Evolutionary conservation across 768 basidiomycete genomes (phyloP), one percentile per base, ranked within the genome.

Genomic region (Boletus tylopilopsis): DNA sequence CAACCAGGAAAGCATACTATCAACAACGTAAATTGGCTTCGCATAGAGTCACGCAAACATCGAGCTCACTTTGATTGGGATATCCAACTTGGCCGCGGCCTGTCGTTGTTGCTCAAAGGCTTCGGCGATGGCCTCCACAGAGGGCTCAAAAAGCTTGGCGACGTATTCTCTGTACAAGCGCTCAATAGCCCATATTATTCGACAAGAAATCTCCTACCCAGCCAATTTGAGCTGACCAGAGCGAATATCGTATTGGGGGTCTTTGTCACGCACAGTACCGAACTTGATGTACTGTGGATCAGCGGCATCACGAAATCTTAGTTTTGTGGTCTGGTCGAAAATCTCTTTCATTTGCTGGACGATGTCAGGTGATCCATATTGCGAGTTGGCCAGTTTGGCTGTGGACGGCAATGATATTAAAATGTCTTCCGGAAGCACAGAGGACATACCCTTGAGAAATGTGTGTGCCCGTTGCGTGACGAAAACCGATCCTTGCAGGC

Each of bases 1-100:
- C 78, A 2, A 80, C 76, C 2, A 83, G 69, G 37, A 77, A 71
- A 15, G 73, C 68, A 15, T 67, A 41, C 68, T 68, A 35, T 36
- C 18, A 12, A 36, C 8, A 30, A 6, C 16, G 6, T 12, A 33
- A 29, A 56, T 16, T 40, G 33, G n/a, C 3, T 0, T 8, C 16
- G 8, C 12, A 29, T 4, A 49, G 3, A 18, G 1, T 5, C 7
- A 21, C 23, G 16, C 30, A 21, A 23, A 30, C 8, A 6, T 10
- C 19, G 23, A 33, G 2, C 18, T 22, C 11, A 54, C 55, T 63
- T 45, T 55, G 66, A 73, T 23, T 59, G 54, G 33, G 9, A 75
- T 63, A 4, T 49, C 38, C 18, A 56, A 47, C 11, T 22, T 25
- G 0, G 63, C 58, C 11, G 51, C 62, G 5, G 47, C 49, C 8